Evolutionary conservation across 2,329 filamentous ascomycete genomes (phyloP), one percentile per base, ranked within the genome.

Genomic region (Scedosporium aurantiacum): DNA sequence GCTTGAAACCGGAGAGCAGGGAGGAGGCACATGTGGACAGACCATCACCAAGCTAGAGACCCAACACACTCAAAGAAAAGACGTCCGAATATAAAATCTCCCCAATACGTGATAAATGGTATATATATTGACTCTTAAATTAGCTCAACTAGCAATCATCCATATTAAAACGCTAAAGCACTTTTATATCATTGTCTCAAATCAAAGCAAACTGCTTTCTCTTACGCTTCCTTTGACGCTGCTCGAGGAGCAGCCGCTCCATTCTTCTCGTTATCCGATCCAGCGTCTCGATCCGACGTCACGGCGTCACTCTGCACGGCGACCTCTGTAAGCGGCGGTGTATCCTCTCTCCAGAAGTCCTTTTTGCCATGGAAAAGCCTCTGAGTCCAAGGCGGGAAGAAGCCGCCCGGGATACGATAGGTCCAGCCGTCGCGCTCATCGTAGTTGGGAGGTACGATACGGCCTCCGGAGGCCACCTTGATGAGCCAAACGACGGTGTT

Each of bases 381-480:
- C 62, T 79, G 76, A 59, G 91, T 69, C 90, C 90, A 95, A 0
- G 83, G 83, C 0, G 90, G 90, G 27, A 92, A 73, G 58, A 94
- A 74, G 1, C 90, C 90, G 16, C 90, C 89, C 1, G 86, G 82
- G 32, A 92, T 81, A 68, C 82, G 85, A 76, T 85, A 93, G 0
- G 88, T 89, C 91, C 90, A 95, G 8, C 80, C 82, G 63, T 94
- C 90, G 72, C 90, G 90, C 68, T 87, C 78, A 6, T 88, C 80
- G 74, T 90, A 88, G 73, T 92, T 89, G 5, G 82, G 80, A 0
- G 91, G 90, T 6, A 86, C 81, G 65, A 95, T 82, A 45, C 87
- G 83, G 52, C 90, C 90, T 1, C 84, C 78, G 0, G 84, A 87
- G 3, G 75, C 74, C 70, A 83, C 79, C 72, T 88, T 85, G 66